Evolutionary conservation across 1,284 basidiomycete species (phyloP), one percentile per base, ranked within the genome.

Genomic region (Sporisorium scitamineum): DNA sequence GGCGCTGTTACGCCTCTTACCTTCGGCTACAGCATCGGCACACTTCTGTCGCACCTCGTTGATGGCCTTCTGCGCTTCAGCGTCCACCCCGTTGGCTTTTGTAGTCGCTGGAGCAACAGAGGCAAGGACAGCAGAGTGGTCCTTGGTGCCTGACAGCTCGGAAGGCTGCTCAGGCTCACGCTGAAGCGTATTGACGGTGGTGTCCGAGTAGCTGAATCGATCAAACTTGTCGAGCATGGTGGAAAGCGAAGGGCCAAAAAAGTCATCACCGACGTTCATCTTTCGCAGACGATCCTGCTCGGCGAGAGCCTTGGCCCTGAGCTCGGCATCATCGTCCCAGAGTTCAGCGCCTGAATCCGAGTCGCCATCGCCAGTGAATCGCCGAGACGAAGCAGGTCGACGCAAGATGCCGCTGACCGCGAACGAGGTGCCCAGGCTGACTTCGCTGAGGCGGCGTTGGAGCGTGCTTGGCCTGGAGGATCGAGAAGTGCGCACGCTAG

Each of bases 191-290:
- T 70, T 63, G 67, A 76, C 42, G 16, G 72, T 66, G 18, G 71
- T 37, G 45, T 70, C 71, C 26, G 72, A 73, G 31, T 70, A 66
- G 51, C 70, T 67, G 55, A 67, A 71, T n/a, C 58, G 69, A 27
- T 71, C 75, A 41, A 83, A 80, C 20, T 57, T 63, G 56, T 80
- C 80, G 27, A 83, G 61, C 26, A 83, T 59, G 31, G 55, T 59
- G 22, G 69, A 62, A 18, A 83, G 56, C 4, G 70, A 70, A 8
- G 71, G 79, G 4, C 81, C 81, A 29, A 83, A 83, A 68, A 83
- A 83, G 63, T 83, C 81, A 26, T 83, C 81, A 16, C 81, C 81
- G 26, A 83, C 74, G 16, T 81, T 80, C 78, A 83, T 81, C 48
- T 56, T 65, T 5, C 81, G 73, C 8, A 83, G 58, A n/a, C 81